phyloP scores from a whole-genome alignment of 495 filamentous ascomycete genomes.

The Sphaerosporella brunnea region DNA sequence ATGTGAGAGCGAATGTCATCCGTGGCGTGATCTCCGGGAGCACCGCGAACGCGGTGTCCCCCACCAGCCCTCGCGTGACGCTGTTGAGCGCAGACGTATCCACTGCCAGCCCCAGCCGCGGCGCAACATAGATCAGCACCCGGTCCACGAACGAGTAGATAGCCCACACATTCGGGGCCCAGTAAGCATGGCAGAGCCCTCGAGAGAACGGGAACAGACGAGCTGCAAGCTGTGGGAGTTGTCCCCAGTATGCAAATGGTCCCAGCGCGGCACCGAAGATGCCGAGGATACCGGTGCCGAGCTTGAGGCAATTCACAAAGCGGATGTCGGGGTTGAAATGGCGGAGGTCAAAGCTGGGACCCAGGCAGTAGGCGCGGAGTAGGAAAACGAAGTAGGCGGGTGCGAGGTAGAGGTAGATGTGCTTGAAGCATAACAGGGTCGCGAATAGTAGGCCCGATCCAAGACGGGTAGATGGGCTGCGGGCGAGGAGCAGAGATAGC shows the following conservation, averaged over 20 bases:
- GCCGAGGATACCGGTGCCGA: constrained; percentile 50
- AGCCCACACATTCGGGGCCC: constrained; percentile 95
- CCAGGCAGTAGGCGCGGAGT: constrained; percentile 74
- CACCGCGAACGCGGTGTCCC: constrained; percentile 88
- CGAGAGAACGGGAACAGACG: constrained; percentile 86
- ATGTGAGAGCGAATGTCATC: constrained; percentile 62
- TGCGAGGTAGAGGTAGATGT: constrained; percentile 94
- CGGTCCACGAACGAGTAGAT: constrained; percentile 87
- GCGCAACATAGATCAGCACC: constrained; percentile 63
- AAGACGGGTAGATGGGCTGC: constrained; percentile 58
- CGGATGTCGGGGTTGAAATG: constrained; percentile 45
- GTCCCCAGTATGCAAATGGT: constrained; percentile 67
- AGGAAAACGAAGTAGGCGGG: constrained; percentile 93
- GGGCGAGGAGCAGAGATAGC: constrained; percentile 63
- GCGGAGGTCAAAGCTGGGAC: constrained; percentile 31
- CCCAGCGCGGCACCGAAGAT: constrained; percentile 78
- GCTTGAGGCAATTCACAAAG: constrained; percentile 61
- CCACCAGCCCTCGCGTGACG: constrained; percentile 80
- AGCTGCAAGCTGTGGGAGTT: constrained; percentile 71
- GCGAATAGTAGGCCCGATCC: constrained; percentile 69
- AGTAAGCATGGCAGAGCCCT: constrained; percentile 91
- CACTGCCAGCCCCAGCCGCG: constrained; percentile 53
- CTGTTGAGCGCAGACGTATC: constrained; percentile 61
- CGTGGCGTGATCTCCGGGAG: constrained; percentile 70
- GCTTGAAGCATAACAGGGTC: constrained; percentile 74